These are phyloP conservation scores for Anisogramma anomala DNA, from an alignment of 2,329 filamentous ascomycete genomes.

Conservation along the genomic window DNA sequence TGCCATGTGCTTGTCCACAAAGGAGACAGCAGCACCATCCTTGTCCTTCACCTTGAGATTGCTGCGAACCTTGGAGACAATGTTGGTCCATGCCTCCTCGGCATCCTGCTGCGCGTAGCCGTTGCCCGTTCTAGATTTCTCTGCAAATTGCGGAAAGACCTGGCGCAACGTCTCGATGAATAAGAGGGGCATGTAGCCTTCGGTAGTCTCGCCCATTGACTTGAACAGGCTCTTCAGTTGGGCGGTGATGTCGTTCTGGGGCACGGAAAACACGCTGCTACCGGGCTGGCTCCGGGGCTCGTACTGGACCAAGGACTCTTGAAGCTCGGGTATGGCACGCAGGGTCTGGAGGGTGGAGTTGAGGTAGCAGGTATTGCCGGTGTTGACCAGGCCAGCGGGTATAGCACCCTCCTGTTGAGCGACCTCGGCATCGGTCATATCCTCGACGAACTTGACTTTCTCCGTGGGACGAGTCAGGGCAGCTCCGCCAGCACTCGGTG, in stretches of 20 bases:
- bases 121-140: conserved; percentile 68
- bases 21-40: conserved; percentile 46
- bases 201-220: conserved; percentile 79
- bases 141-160: conserved; percentile 84
- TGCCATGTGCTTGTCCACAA: conserved; percentile 83
- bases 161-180: conserved; percentile 73
- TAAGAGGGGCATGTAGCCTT: conserved; percentile 69
- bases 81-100: conserved; percentile 96
- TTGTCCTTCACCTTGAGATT: conserved; percentile 57
- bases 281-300: conserved; percentile 30
- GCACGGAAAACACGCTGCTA: conserved; percentile 20
- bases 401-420: conserved; percentile 73
- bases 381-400: conserved; percentile 78
- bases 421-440: conserved; percentile 91
- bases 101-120: conserved; percentile 97
- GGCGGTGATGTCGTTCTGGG: conserved; percentile 60
- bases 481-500: conserved; percentile 55
- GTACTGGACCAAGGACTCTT: conserved; percentile 61
- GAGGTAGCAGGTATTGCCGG: conserved; percentile 97
- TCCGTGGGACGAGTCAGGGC: conserved; percentile 64
- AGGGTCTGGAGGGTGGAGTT: conserved; percentile 95
- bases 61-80: conserved; percentile 69
- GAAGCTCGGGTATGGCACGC: conserved; percentile 79
- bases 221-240: conserved; percentile 76
- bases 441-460: conserved; percentile 79